Conservation (phyloP, 805 yeast genomes). For the Kurtzmaniella cleridarum region DNA sequence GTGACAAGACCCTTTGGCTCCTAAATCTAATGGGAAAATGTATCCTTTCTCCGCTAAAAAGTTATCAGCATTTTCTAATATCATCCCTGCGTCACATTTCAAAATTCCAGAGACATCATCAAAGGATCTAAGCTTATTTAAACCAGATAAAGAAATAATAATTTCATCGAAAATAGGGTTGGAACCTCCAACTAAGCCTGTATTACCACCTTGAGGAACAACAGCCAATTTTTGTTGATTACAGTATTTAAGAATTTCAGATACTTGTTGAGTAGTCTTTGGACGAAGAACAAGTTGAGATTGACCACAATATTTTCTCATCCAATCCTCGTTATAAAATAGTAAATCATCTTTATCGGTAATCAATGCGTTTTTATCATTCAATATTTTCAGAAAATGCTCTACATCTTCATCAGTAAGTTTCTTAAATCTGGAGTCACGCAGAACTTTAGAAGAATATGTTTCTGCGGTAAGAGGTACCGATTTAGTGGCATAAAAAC, state of each 20-base stretch:
- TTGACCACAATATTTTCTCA: slow-evolving; percentile 90
- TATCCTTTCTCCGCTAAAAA: slow-evolving; percentile 75
- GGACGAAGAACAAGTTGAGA: slow-evolving; percentile 79
- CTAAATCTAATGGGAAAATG: slow-evolving; percentile 89
- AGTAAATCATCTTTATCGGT: slow-evolving; percentile 60
- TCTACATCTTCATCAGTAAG: slow-evolving; percentile 54
- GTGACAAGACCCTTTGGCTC: slow-evolving; percentile 96
- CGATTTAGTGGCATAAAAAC: slow-evolving; percentile 20
- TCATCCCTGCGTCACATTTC: slow-evolving; percentile 86
- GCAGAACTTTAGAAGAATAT: slow-evolving; percentile 51
- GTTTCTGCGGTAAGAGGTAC: slow-evolving; percentile 64
- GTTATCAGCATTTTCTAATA: slow-evolving; percentile 79
- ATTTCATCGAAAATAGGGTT: slow-evolving; percentile 90
- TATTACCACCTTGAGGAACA: slow-evolving; percentile 97
- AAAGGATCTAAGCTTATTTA: slow-evolving; percentile 78
- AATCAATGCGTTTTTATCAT: slow-evolving; percentile 42
- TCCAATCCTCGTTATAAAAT: slow-evolving; percentile 85
- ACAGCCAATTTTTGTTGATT: slow-evolving; percentile 72
- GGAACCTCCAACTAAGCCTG: slow-evolving; percentile 94
- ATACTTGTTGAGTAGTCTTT: slow-evolving; percentile 69
- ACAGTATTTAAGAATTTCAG: slow-evolving; percentile 73
- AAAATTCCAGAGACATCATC: slow-evolving; percentile 79
- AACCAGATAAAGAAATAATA: slow-evolving; percentile 58
- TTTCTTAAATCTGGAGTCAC: slow-evolving; percentile 46
- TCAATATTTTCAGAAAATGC: slow-evolving; percentile 55